Base-by-base conservation (phyloP, 1,284 basidiomycete species). In the Sphaerobolus stellatus region DNA sequence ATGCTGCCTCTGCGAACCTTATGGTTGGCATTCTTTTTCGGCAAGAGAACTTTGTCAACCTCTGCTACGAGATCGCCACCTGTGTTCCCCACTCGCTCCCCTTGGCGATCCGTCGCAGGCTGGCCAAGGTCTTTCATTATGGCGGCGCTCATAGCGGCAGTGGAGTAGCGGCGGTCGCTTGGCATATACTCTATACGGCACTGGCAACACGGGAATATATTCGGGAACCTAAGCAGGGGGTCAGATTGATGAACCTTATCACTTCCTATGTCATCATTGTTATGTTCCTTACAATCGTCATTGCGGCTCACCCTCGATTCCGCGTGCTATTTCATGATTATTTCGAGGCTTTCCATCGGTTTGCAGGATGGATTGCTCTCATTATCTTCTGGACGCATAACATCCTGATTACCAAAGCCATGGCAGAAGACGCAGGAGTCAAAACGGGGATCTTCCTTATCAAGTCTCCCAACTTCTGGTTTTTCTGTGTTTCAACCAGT, bases 31-130 rank as follows among this genome's bases (percentile, higher is more conserved):
- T 73, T 41, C 65, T 72, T 34, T 69, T 71, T 59, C 63, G 71
- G 7, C 68, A 72, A 47, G 71, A 73, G 52, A 67, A 71, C 54
- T 68, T 73, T 45, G 68, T 71, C 51, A 73, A 73, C 50, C 45
- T 67, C 4, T 60, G 64, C 38, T 73, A 72, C 40, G n/a, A n/a
- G n/a, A n/a, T n/a, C n/a, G 65, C 65, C 6, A 63, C 66, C 14
- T 59, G 57, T 44, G 62, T 65, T 18, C 69, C 71, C 14, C 66
- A 67, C 47, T 66, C 67, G 28, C 54, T 64, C 28, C 70, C 71
- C n/a, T 49, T 71, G 11, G 68, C 60, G 46, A 60, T 72, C 33
- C 65, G 70, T 16, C 61, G 63, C 20, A 48, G 59, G 29, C 57
- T 68, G 5, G 68, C 70, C 18, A 68, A 68, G 49, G 67, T 70